Evolutionary conservation across 768 basidiomycete genomes (phyloP), one percentile per base, ranked within the genome.

Genomic region (Trametes cubensis): DNA sequence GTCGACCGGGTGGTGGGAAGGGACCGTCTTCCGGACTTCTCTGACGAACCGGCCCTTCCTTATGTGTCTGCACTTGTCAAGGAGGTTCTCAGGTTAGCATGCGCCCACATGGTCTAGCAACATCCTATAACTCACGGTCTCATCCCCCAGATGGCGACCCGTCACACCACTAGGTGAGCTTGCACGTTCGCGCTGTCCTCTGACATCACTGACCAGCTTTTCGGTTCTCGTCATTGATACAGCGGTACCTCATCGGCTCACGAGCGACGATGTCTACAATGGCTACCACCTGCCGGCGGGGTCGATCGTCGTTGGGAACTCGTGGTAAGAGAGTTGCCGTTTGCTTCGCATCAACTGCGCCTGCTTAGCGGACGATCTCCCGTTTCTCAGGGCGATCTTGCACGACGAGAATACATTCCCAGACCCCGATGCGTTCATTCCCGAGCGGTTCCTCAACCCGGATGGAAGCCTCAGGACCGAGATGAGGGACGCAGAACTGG

Each of bases 1-100:
- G 63, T 79, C 7, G 77, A 79, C 61, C 75, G 76, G 5, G 76
- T 75, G 23, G 62, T 78, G 17, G 77, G 78, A 20, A 50, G 56
- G 20, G 71, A 74, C 20, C 66, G 74, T n/a, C 64, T 75, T 45
- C 73, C 75, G 2, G 70, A 60, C 1, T 68, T 71, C 53, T 62
- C 64, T 28, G 74, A 77, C 55, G 66, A 62, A 40, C 46, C 58
- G 2, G 55, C 59, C 23, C 51, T 73, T 14, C 72, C 72, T 5
- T 75, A 75, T 58, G 67, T 75, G 17, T 64, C 70, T n/a, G 73
- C 74, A 0, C 71, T 80, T 28, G 67, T 76, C 51, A 76, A 75
- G 60, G 76, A 77, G 47, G 65, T 65, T 28, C 55, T 70, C 52
- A 56, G 69, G 63, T 69, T 23, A 59, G 61, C 41, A 26, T 23